A percentile compares a stretch with the other conserved stretches of the same genome.
These are phyloP conservation scores for Trifolium repens DNA, from an alignment of 306 rosid genomes.

Conservation along the genomic window DNA sequence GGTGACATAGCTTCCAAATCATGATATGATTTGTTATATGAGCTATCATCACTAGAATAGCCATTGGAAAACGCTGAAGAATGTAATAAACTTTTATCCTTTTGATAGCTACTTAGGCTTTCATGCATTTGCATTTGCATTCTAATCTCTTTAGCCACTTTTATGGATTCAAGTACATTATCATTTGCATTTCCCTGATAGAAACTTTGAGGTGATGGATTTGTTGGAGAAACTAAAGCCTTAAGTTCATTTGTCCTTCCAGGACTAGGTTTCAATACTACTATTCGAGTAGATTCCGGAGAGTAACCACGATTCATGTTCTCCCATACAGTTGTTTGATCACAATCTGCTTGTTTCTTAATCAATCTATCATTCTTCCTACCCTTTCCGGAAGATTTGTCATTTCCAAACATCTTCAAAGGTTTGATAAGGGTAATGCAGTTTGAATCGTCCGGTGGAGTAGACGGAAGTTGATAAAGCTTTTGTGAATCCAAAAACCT, in stretches of 20 bases:
- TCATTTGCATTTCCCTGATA: slow-evolving; percentile 54
- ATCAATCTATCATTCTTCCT: slow-evolving; percentile 53
- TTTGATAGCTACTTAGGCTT: slow-evolving; percentile 50
- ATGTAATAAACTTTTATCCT: slow-evolving; percentile 61
- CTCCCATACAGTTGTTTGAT: slow-evolving; percentile 53
- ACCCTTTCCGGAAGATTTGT: slow-evolving; percentile 48
- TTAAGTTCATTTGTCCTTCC: slow-evolving; percentile 61
- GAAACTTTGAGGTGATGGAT: slow-evolving; percentile 56
- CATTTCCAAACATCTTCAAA: slow-evolving; percentile 68
- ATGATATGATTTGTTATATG: slow-evolving; percentile 73
- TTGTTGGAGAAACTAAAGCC: slow-evolving; percentile 59
- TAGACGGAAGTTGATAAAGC: slow-evolving; percentile 57
- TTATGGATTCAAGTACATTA: slow-evolving; percentile 57
- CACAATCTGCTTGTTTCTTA: slow-evolving; percentile 49
- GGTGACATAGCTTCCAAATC: slow-evolving; percentile 77
- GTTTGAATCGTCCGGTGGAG: slow-evolving; percentile 62
- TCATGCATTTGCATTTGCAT: slow-evolving; percentile 53
- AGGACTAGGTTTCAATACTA: slow-evolving; percentile 84
- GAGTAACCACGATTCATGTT: slow-evolving; percentile 48
- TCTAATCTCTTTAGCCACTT: slow-evolving; percentile 56
- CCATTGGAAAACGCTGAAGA: slow-evolving; percentile 81
- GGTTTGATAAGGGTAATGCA: slow-evolving; percentile 88
- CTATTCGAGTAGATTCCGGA: slow-evolving; percentile 80
- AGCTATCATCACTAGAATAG: slow-evolving; percentile 82
- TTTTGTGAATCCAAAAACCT: slow-evolving; percentile 73